phyloP scores from a whole-genome alignment of 2,329 filamentous ascomycete species.

The Fusarium pseudoanthophilum region DNA sequence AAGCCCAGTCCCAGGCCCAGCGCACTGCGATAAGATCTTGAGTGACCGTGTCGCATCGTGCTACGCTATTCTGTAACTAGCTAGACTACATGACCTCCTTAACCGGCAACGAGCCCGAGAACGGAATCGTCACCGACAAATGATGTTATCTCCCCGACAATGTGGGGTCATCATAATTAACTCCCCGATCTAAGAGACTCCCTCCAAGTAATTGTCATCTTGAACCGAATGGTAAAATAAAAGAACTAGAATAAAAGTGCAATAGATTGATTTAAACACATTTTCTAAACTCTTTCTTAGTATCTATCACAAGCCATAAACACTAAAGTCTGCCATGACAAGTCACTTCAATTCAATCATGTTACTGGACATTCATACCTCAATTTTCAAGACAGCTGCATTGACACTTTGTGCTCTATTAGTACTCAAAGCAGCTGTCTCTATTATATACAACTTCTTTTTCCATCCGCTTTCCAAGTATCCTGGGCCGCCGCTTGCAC shows the following conservation, averaged over 20 bases:
- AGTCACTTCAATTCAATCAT: not conserved
- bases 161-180: not conserved
- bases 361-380: not conserved
- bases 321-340: not conserved
- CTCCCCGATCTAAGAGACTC: not conserved
- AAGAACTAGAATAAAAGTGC: not conserved
- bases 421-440: not conserved
- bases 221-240: not conserved
- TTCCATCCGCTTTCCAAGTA: not conserved
- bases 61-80: too few relatives aligned
- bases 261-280: not conserved
- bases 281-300: not conserved
- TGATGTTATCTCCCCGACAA: not conserved
- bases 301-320: not conserved
- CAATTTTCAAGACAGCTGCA: not conserved
- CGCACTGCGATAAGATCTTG: too few relatives aligned
- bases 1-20: too few relatives aligned
- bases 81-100: too few relatives aligned
- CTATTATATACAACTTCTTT: not conserved
- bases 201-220: not conserved
- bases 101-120: not conserved
- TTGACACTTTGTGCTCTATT: not conserved
- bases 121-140: not conserved
- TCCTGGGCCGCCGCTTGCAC: not conserved
- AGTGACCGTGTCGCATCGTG: too few relatives aligned